Conservation (phyloP, 345 rosid species). For the Microthlaspi erraticum region DNA sequence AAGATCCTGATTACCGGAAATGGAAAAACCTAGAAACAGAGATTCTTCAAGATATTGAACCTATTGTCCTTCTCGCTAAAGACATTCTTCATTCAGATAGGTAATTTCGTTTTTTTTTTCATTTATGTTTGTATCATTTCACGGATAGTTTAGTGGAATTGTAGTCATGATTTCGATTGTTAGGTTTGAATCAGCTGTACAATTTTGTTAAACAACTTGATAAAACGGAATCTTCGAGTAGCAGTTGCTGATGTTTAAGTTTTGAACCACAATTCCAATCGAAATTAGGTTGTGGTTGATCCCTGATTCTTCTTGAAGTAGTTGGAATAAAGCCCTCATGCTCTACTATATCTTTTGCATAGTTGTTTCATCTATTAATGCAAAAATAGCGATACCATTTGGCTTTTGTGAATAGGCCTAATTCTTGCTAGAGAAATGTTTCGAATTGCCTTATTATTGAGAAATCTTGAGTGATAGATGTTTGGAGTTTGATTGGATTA, state of each 20-base stretch:
- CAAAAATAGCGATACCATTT: not conserved
- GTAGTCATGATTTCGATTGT: not conserved
- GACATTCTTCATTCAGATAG: constrained; percentile 78
- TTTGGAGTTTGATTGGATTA: not conserved
- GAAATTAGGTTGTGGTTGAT: not conserved
- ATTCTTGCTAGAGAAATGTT: not conserved
- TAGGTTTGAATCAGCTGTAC: constrained; percentile 9
- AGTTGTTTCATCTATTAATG: not conserved
- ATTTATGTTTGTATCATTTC: not conserved
- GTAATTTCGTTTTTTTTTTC: constrained; percentile 38
- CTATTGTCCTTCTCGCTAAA: constrained; percentile 59
- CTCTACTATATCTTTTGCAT: not conserved
- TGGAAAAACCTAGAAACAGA: constrained; percentile 83
- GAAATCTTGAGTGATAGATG: not conserved
- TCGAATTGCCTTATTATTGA: too few species aligned
- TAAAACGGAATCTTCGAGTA: not conserved
- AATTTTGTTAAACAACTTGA: not conserved
- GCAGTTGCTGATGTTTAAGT: not conserved
- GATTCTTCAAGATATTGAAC: constrained; percentile 67
- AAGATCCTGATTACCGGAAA: constrained; percentile 73
- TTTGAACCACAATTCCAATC: not conserved
- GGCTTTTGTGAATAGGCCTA: not conserved
- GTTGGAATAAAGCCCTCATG: constrained; percentile 5
- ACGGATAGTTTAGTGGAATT: not conserved
- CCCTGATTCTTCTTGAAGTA: constrained; percentile 6